phyloP scores from a whole-genome alignment of 2,329 filamentous ascomycete genomes.

The Alternaria brassicicola region DNA sequence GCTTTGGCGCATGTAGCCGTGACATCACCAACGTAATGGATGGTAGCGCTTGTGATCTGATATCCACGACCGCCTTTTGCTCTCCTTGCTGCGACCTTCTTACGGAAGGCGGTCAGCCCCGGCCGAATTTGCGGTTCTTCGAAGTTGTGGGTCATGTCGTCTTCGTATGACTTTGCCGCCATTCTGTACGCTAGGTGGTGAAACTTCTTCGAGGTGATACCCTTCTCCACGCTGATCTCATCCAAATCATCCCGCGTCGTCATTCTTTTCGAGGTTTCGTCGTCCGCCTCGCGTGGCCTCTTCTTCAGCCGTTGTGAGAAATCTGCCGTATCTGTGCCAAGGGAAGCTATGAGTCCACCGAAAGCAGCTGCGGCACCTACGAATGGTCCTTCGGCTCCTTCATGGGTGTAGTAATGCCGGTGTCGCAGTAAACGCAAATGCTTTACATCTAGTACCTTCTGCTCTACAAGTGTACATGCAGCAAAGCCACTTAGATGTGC shows the following conservation, averaged over 20 bases:
- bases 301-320: slow-evolving; percentile 19
- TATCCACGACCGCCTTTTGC: slow-evolving; percentile 17
- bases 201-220: slow-evolving; percentile 7
- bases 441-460: slow-evolving; percentile 12
- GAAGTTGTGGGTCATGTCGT: slow-evolving; percentile 14
- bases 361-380: slow-evolving; percentile 21
- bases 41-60: slow-evolving; percentile 22
- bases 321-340: slow-evolving; percentile 20
- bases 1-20: slow-evolving; percentile 16
- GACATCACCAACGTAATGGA: slow-evolving; percentile 21
- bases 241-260: not conserved
- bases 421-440: slow-evolving; percentile 24
- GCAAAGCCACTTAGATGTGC: slow-evolving; percentile 27
- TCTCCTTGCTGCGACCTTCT: slow-evolving; percentile 8
- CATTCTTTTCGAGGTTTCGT: not conserved
- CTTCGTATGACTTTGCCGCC: slow-evolving; percentile 22
- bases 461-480: slow-evolving; percentile 12
- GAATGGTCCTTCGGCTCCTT: slow-evolving; percentile 23
- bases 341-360: slow-evolving; percentile 10
- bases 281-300: not conserved
- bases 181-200: slow-evolving; percentile 22
- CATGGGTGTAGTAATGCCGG: slow-evolving; percentile 29
- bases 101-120: slow-evolving; percentile 3
- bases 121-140: not conserved
- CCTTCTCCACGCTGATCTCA: not conserved